A percentile compares a stretch with the other conserved stretches of the same genome.
Evolutionary conservation across 1,284 basidiomycete species (phyloP).

Genomic region (Cryptococcus maquisensis): DNA sequence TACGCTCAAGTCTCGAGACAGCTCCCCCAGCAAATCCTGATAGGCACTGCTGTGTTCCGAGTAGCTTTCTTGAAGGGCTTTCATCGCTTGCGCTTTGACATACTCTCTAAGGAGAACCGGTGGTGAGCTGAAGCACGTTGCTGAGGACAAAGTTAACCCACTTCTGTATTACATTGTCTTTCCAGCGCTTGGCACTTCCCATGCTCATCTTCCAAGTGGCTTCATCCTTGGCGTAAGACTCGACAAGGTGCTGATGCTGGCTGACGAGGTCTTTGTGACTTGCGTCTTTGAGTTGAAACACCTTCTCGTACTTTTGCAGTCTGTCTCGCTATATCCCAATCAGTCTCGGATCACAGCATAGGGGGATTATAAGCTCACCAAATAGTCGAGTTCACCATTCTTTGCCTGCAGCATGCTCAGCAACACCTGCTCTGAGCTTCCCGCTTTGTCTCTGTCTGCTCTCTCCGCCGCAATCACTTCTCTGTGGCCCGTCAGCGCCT

Average conservation of each 20-base stretch:
- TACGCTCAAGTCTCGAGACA: not conserved
- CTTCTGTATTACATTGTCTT: slow-evolving; percentile 1
- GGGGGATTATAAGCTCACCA: not conserved
- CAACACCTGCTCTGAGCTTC: not conserved
- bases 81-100: not conserved
- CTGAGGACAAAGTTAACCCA: not conserved
- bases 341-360: not conserved
- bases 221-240: not conserved
- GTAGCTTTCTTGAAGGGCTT: not conserved
- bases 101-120: not conserved
- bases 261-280: not conserved
- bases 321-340: not conserved
- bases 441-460: not conserved
- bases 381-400: not conserved
- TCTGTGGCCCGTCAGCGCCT: no score
- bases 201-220: slow-evolving; percentile 2
- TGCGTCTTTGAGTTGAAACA: not conserved
- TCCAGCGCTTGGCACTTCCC: not conserved
- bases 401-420: not conserved
- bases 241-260: not conserved
- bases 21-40: not conserved
- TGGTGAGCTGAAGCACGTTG: not conserved
- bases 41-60: not conserved
- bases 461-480: not conserved
- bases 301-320: not conserved